Percentiles rank a stretch among this genome's conserved stretches.
Evolutionary conservation across 2,329 filamentous ascomycete species (phyloP).

Genomic region (Colletotrichum tropicale): DNA sequence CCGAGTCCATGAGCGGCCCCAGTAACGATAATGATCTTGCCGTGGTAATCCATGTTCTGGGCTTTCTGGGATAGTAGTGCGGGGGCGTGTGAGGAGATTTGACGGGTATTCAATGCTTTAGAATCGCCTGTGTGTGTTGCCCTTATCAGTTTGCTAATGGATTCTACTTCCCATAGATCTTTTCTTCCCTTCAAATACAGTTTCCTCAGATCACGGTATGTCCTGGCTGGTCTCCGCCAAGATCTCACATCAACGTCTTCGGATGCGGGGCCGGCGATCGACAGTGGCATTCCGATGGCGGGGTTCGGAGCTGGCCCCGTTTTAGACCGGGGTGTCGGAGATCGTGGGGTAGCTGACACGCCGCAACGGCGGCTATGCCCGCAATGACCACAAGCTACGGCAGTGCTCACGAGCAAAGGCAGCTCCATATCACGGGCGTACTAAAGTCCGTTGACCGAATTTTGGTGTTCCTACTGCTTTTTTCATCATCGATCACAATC

Average conservation of each 20-base stretch:
- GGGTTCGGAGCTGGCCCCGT: background rate
- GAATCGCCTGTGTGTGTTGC: background rate
- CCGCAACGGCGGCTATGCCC: background rate
- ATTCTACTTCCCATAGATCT: fast-evolving
- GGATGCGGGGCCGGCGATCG: background rate
- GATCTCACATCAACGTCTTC: background rate
- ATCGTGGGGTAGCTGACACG: background rate
- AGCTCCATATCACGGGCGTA: background rate
- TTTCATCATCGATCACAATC: background rate
- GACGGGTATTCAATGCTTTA: background rate
- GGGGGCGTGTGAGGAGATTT: no score
- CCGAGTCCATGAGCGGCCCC: background rate
- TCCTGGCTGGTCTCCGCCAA: background rate
- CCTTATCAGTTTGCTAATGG: fast-evolving
- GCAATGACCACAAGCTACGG: background rate
- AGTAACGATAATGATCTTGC: background rate
- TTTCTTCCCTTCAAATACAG: background rate
- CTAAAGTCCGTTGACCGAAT: background rate
- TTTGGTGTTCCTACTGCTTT: background rate
- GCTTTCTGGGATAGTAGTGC: no score
- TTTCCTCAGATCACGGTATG: background rate
- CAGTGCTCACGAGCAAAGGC: fast-evolving
- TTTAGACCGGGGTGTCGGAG: background rate
- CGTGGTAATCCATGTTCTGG: background rate
- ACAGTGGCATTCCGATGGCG: background rate